Conservation (phyloP, 352 stramenopile genomes). For the Phytophthora europaea region DNA sequence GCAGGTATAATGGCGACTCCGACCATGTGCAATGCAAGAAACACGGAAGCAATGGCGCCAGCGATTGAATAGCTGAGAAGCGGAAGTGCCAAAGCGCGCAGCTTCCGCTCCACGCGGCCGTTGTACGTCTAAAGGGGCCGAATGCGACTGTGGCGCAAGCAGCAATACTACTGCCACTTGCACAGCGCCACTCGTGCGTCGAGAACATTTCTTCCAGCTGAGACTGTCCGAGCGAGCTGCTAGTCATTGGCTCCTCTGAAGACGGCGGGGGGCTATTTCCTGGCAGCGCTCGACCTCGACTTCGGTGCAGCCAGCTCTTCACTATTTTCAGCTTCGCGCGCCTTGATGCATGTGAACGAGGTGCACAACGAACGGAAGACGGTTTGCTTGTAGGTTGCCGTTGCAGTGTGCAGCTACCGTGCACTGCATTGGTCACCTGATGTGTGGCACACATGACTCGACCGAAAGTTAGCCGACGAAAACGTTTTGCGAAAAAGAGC, state of each 20-base stretch:
- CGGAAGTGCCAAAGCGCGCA: background rate
- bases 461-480: background rate
- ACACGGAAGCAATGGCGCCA: background rate
- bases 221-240: background rate
- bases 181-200: background rate
- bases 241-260: background rate
- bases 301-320: background rate
- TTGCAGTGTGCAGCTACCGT: too few relatives aligned
- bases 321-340: background rate
- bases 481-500: conserved; percentile 10
- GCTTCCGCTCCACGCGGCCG: background rate
- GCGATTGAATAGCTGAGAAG: background rate
- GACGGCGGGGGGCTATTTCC: background rate
- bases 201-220: background rate
- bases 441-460: background rate
- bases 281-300: background rate
- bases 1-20: background rate
- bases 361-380: background rate
- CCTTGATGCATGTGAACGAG: background rate
- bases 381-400: background rate
- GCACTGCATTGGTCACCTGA: background rate
- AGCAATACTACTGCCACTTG: background rate
- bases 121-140: background rate
- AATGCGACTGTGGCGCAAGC: background rate
- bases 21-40: background rate